phyloP scores from a whole-genome alignment of 768 basidiomycete genomes.

The Tricholoma matsutake region DNA sequence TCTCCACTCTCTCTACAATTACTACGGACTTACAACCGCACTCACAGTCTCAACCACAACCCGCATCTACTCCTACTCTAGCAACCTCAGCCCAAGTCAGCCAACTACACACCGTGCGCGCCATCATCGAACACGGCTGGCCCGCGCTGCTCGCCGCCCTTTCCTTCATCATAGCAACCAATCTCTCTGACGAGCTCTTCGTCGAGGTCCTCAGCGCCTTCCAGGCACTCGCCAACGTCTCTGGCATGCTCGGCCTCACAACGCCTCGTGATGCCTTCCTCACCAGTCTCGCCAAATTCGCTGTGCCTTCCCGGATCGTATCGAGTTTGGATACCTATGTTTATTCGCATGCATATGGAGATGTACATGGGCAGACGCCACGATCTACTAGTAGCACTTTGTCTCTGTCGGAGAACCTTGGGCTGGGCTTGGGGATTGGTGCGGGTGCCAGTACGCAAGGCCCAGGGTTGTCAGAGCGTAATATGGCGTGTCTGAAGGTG shows the following conservation, averaged over 20 bases:
- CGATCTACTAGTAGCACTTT: conserved; percentile 42
- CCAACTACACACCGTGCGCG: conserved; percentile 62
- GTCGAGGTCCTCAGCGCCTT: conserved; percentile 80
- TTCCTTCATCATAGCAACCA: conserved; percentile 86
- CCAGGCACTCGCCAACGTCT: conserved; percentile 82
- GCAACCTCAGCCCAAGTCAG: neutral
- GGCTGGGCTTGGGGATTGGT: conserved; percentile 31
- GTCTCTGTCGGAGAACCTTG: conserved; percentile 65
- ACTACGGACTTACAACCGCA: conserved; percentile 45
- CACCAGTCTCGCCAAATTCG: conserved; percentile 83
- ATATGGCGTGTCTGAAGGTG: conserved; percentile 87
- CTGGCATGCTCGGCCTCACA: conserved; percentile 81
- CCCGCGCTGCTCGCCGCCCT: conserved; percentile 88
- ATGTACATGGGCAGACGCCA: conserved; percentile 40
- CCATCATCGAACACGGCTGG: conserved; percentile 88
- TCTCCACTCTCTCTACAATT: conserved; percentile 46
- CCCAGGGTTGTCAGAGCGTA: conserved; percentile 83
- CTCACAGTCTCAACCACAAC: neutral
- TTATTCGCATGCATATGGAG: conserved; percentile 24
- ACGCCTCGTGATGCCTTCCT: conserved; percentile 95
- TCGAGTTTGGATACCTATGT: conserved; percentile 66
- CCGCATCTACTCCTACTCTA: neutral
- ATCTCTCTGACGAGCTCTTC: conserved; percentile 90
- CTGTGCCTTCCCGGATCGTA: conserved; percentile 88
- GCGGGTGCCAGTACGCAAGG: conserved; percentile 44